phyloP scores from a whole-genome alignment of 208 protist genomes.

The Phytomonas sp. region DNA sequence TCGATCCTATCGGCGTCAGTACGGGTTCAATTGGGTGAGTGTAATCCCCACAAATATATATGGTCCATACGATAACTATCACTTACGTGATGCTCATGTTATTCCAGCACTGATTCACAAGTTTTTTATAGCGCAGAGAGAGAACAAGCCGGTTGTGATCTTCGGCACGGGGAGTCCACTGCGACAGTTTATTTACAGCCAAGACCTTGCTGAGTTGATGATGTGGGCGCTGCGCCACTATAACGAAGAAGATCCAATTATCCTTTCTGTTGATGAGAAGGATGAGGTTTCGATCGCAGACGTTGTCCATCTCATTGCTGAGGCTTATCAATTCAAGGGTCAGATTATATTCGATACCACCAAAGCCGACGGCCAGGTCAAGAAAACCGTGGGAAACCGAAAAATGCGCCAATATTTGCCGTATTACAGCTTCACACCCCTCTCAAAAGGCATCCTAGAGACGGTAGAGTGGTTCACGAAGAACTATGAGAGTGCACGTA shows the following conservation, averaged over 20 bases:
- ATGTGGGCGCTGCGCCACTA: conserved; percentile 78
- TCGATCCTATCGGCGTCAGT: conserved; percentile 60
- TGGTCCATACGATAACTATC: conserved; percentile 90
- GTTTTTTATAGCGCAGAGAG: conserved; percentile 75
- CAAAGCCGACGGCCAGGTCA: conserved; percentile 91
- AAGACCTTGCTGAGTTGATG: conserved; percentile 69
- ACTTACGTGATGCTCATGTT: conserved; percentile 77
- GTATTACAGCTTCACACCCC: conserved; percentile 86
- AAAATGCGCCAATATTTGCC: conserved; percentile 73
- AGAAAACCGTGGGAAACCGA: conserved; percentile 89
- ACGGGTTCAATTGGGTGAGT: conserved; percentile 80
- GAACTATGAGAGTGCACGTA: conserved; percentile 78
- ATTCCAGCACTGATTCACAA: conserved; percentile 93
- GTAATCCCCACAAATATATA: conserved; percentile 95
- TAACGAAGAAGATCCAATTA: conserved; percentile 70
- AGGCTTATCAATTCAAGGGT: conserved; percentile 79
- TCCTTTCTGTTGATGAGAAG: conserved; percentile 84
- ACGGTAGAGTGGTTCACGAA: conserved; percentile 82
- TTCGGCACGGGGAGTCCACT: conserved; percentile 89
- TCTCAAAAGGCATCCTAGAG: conserved; percentile 69
- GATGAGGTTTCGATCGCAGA: conserved; percentile 71
- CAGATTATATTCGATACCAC: conserved; percentile 81
- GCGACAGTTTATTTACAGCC: conserved; percentile 91
- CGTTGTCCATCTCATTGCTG: conserved; percentile 58
- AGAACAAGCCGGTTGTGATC: conserved; percentile 55